Conservation (phyloP, 2,329 filamentous ascomycete species). For the Phyllosticta ampelicida region DNA sequence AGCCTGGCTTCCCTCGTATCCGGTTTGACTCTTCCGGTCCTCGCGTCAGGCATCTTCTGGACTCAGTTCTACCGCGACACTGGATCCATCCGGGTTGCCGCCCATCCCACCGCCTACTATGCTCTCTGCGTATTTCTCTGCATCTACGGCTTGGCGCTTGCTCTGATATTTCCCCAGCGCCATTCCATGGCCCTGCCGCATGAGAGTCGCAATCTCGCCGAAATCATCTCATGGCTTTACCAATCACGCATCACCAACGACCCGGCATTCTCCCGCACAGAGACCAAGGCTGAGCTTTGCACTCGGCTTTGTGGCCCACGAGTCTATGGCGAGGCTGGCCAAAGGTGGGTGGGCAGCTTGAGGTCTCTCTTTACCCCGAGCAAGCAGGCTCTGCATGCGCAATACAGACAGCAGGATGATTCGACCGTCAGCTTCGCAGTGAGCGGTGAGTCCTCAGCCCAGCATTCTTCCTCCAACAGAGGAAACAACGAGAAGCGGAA, state of each 20-base stretch:
- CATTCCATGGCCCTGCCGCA: conserved; percentile 60
- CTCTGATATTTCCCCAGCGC: conserved; percentile 47
- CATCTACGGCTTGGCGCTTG: conserved; percentile 56
- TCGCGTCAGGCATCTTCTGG: conserved; percentile 63
- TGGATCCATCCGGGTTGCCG: conserved; percentile 42
- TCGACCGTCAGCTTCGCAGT: conserved; percentile 1
- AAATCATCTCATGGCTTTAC: conserved; percentile 67
- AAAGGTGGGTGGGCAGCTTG: conserved; percentile 14
- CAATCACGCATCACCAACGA: conserved; percentile 63
- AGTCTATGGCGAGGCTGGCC: conserved; percentile 35
- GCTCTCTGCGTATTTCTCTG: conserved; percentile 61
- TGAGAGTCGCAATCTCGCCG: conserved; percentile 58
- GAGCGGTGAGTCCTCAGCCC: background rate
- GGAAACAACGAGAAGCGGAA: conserved; percentile 12
- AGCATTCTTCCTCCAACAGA: background rate
- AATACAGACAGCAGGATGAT: conserved; percentile 5
- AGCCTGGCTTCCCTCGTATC: conserved; percentile 51
- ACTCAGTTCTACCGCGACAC: conserved; percentile 47
- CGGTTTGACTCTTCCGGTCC: conserved; percentile 49
- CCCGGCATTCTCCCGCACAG: conserved; percentile 58
- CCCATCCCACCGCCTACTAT: conserved; percentile 63
- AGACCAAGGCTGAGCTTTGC: conserved; percentile 57
- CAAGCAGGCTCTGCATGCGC: conserved; percentile 7
- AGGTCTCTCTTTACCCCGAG: background rate
- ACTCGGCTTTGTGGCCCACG: conserved; percentile 51